A percentile compares a stretch with the other conserved stretches of the same genome.
These are phyloP conservation scores for Trichocladium antarcticum DNA, from an alignment of 495 filamentous ascomycete species.

Conservation along the genomic window DNA sequence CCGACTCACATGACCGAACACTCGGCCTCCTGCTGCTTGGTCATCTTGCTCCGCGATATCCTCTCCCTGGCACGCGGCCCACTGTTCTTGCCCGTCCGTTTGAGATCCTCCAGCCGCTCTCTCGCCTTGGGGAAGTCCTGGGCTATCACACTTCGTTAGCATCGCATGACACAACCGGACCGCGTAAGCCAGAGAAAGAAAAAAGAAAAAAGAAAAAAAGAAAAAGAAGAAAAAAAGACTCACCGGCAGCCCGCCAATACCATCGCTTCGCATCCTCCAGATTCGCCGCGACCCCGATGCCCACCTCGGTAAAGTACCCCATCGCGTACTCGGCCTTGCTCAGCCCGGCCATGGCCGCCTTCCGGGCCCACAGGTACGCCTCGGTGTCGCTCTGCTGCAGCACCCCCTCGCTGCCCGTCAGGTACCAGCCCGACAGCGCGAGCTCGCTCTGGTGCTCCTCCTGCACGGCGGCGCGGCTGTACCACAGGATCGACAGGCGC, in stretches of 20 bases:
- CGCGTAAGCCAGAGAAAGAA: background rate
- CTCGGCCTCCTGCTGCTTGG: constrained; percentile 75
- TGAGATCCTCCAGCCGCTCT: constrained; percentile 84
- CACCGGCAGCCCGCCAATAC: constrained; percentile 97
- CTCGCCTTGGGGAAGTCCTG: constrained; percentile 90
- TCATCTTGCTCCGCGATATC: constrained; percentile 69
- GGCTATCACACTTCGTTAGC: constrained; percentile 42
- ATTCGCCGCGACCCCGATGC: constrained; percentile 77
- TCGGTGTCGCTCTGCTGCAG: constrained; percentile 89
- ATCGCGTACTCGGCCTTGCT: constrained; percentile 94
- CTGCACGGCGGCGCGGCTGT: constrained; percentile 80
- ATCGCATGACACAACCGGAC: too few relatives aligned
- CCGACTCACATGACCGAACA: constrained; percentile 71
- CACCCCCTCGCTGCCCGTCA: constrained; percentile 81
- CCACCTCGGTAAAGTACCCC: constrained; percentile 94
- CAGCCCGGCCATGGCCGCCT: constrained; percentile 73
- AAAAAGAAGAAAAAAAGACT: constrained; percentile 33
- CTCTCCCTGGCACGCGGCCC: constrained; percentile 58
- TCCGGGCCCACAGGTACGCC: constrained; percentile 93
- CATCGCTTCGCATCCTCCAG: constrained; percentile 93
- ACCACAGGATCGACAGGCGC: constrained; percentile 79
- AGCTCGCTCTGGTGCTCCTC: constrained; percentile 92
- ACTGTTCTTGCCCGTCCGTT: constrained; percentile 62
- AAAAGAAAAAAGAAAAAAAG: too few relatives aligned
- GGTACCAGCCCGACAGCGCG: constrained; percentile 89